Conservation (phyloP, 805 yeast species). For the Saturnispora gosingensis region DNA sequence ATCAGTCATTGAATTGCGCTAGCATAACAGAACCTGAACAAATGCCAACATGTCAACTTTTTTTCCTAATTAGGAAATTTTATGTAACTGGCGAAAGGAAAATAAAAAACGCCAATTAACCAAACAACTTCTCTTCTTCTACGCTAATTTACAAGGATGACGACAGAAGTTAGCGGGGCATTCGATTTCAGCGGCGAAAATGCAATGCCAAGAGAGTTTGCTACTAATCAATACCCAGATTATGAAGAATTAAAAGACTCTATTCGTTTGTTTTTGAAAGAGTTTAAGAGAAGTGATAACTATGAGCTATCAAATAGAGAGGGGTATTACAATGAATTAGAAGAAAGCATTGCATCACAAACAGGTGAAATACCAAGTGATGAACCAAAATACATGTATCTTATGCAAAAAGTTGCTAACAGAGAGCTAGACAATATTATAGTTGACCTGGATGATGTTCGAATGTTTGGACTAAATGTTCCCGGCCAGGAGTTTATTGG, state of each 20-base stretch:
- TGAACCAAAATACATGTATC: constrained; percentile 66
- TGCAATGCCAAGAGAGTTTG: constrained; percentile 4
- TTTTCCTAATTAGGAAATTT: not conserved
- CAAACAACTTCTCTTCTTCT: not conserved
- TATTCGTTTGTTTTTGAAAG: constrained; percentile 56
- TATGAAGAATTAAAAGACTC: constrained; percentile 53
- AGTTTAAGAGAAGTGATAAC: constrained; percentile 37
- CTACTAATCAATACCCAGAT: constrained; percentile 30
- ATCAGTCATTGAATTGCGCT: too few species aligned
- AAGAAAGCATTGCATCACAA: constrained; percentile 22
- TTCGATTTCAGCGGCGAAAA: not conserved
- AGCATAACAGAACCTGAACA: not conserved
- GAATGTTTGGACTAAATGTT: constrained; percentile 37
- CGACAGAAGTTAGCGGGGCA: not conserved
- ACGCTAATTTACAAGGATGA: not conserved
- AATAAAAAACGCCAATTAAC: not conserved
- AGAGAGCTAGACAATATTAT: constrained; percentile 61
- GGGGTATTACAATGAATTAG: constrained; percentile 26
- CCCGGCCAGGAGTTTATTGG: constrained; percentile 2
- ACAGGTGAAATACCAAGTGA: constrained; percentile 16
- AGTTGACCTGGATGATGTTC: constrained; percentile 80
- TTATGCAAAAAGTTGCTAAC: constrained; percentile 75
- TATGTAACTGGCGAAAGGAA: not conserved
- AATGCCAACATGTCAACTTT: not conserved
- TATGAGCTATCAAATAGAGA: constrained; percentile 19